Evolutionary conservation across 495 filamentous ascomycete species (phyloP), one percentile per base, ranked within the genome.

Genomic region (Xylaria curta): DNA sequence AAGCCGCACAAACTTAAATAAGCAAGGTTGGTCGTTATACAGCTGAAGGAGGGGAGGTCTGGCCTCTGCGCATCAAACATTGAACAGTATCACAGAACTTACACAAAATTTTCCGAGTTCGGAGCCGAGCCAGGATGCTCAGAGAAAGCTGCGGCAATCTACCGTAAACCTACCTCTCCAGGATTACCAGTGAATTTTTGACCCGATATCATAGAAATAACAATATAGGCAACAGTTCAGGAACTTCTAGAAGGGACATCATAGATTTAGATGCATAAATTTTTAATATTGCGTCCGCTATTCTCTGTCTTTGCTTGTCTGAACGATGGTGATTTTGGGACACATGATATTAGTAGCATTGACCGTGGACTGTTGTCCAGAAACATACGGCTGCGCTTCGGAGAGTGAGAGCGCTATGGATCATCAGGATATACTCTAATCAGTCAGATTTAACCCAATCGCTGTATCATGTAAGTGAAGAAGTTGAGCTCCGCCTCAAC

Each of bases 1-100:
- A 61, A 56, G 68, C 68, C 68, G 46, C 59, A 63, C 19, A 24
- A 28, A 31, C 59, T 64, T 24, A 64, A 54, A 21, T 44, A 58
- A 38, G 46, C 6, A 58, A 24, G 47, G 49, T 44, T 38, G 26
- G 47, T 28, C n/a, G 31, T 38, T 12, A 17, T 68, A 44, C 65
- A 44, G 49, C 28, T 54, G 21, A 68, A 33, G 17, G 17, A 44
- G 46, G 49, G 33, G 47, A 36, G 17, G 21, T 3, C n/a, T 67
- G 21, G 64, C 33, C 21, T 40, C 33, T 42, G 31, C 21, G 36
- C 36, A 54, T 67, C 15, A 54, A 49, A 21, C 36, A 13, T 42
- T 56, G 49, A 63, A 42, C 4, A 36, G 21, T 38, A 33, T 60
- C 19, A 60, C 33, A 38, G n/a, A 56, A 56, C 24, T 56, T 26